These are phyloP conservation scores for Saksenaea vasiformis DNA, from an alignment of 371 early-diverging fungal genomes.

Conservation along the genomic window DNA sequence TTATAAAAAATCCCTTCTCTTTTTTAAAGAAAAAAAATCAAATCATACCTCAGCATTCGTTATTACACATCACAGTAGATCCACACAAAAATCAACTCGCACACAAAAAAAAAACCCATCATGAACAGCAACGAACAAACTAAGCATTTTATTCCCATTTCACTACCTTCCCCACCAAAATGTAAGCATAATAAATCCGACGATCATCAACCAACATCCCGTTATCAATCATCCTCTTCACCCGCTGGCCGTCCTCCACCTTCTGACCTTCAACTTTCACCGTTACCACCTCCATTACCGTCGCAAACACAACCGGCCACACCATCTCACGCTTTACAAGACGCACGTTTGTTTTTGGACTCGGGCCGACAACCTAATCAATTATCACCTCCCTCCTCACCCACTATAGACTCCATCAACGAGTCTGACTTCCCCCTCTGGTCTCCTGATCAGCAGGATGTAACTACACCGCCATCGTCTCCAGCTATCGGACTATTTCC, in stretches of 20 bases:
- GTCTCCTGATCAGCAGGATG: conserved; percentile 3
- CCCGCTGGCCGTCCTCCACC: background rate
- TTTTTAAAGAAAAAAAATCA: background rate
- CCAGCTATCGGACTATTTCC: background rate
- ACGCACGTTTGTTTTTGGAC: background rate
- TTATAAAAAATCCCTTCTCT: background rate
- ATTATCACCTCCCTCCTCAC: background rate
- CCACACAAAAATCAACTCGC: too few relatives aligned
- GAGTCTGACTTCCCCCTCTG: background rate
- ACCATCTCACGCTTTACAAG: background rate
- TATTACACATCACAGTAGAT: background rate
- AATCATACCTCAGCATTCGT: background rate
- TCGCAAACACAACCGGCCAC: background rate
- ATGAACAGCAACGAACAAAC: background rate
- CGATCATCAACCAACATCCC: background rate
- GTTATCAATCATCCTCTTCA: background rate
- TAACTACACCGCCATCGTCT: background rate
- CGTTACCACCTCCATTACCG: too few relatives aligned
- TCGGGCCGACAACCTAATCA: background rate
- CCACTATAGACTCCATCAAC: background rate
- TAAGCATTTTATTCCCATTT: conserved; percentile 3
- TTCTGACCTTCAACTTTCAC: background rate
- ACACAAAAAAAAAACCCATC: background rate
- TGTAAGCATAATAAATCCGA: conserved; percentile 2
- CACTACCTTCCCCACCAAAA: conserved; percentile 4